These are phyloP conservation scores for Musa balbisiana DNA, from an alignment of 202 grass and related monocot genomes.

Conservation along the genomic window DNA sequence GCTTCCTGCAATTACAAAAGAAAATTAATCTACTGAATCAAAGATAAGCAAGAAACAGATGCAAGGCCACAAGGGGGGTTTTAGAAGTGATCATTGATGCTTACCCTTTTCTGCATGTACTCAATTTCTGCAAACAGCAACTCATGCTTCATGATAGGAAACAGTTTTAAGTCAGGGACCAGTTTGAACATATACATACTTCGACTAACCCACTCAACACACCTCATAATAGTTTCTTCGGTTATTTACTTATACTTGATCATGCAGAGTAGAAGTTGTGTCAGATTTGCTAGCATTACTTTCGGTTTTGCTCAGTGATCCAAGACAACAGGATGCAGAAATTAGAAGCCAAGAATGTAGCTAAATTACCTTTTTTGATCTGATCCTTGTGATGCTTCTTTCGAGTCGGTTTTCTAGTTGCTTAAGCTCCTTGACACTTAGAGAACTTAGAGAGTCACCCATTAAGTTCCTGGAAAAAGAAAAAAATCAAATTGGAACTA, in stretches of 20 bases:
- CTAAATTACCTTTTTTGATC: slow-evolving; percentile 54
- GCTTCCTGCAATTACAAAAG: slow-evolving; percentile 34
- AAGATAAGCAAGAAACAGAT: background rate
- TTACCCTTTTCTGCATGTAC: slow-evolving; percentile 64
- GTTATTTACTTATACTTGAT: too few species aligned
- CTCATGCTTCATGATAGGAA: slow-evolving; percentile 46
- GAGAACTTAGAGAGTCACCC: slow-evolving; percentile 55
- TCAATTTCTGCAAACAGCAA: slow-evolving; percentile 62
- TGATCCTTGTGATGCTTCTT: slow-evolving; percentile 64
- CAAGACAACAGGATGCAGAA: too few species aligned
- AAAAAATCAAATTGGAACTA: background rate
- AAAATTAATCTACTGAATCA: background rate
- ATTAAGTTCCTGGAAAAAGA: slow-evolving; percentile 44
- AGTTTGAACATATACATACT: too few species aligned
- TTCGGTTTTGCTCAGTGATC: too few species aligned
- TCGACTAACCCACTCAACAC: too few species aligned
- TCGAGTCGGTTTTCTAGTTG: slow-evolving; percentile 67
- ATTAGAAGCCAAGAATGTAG: too few species aligned
- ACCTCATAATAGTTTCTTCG: too few species aligned
- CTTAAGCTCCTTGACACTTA: slow-evolving; percentile 74
- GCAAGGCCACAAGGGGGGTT: background rate
- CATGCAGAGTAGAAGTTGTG: too few species aligned
- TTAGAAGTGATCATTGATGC: background rate
- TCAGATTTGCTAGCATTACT: too few species aligned
- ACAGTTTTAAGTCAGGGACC: background rate